These are phyloP conservation scores for Talaromyces sp. DNA, from an alignment of 2,329 filamentous ascomycete species.

Conservation along the genomic window DNA sequence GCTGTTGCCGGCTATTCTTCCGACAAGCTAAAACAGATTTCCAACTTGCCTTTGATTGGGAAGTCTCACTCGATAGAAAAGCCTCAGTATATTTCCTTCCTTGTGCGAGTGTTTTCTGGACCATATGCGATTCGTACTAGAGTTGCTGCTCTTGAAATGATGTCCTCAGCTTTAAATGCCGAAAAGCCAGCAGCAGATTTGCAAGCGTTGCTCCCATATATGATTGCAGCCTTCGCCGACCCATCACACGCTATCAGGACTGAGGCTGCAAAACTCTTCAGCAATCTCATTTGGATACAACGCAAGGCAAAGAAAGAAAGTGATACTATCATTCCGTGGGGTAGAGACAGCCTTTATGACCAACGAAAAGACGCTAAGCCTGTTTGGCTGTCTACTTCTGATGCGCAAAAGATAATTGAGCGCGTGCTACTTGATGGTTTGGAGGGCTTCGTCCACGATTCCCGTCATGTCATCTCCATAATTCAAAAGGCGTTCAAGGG, in stretches of 20 bases:
- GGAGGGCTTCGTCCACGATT: conserved; percentile 82
- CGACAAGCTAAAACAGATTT: conserved; percentile 33
- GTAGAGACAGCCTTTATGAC: conserved; percentile 62
- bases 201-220: conserved; percentile 79
- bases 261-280: conserved; percentile 65
- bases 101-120: conserved; percentile 70
- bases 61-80: conserved; percentile 51
- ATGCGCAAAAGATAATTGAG: conserved; percentile 59
- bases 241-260: conserved; percentile 70
- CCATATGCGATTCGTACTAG: conserved; percentile 66
- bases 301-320: conserved; percentile 44
- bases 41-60: conserved; percentile 36
- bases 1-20: conserved; percentile 31
- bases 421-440: conserved; percentile 68
- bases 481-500: conserved; percentile 61
- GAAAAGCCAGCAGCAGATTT: conserved; percentile 58
- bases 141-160: conserved; percentile 64
- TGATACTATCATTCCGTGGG: conserved; percentile 52
- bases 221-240: conserved; percentile 70
- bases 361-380: conserved; percentile 43
- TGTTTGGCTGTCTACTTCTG: conserved; percentile 55
- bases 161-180: conserved; percentile 54
- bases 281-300: conserved; percentile 54
- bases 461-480: conserved; percentile 63
- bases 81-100: conserved; percentile 70